Base-by-base conservation (phyloP, 1,284 basidiomycete species). In the Moesziomyces globuligerus region DNA sequence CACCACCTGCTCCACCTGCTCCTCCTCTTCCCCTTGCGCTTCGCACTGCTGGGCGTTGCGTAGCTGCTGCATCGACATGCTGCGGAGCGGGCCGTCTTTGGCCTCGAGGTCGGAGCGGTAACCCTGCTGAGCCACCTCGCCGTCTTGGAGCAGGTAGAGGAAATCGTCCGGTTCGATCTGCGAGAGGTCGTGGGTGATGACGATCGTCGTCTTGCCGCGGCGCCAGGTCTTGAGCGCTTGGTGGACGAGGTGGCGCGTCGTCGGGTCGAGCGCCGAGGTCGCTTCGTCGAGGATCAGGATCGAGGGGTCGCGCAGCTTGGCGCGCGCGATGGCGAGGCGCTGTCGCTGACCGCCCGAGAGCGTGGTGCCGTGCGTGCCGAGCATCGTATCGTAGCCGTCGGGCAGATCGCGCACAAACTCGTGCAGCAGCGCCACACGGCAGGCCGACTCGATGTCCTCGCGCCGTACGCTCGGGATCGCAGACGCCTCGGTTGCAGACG, bases 261-360 rank as follows among this genome's bases (percentile, higher is more conserved):
- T 91, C 20, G 90, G 88, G 84, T 98, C 96, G 56, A 98, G 87
- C 6, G 95, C 94, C 2, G 93, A 96, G 7, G 94, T 98, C 1
- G 93, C 91, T 85, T 98, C 96, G 80, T 98, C 96, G 29, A 98
- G 89, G 78, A 98, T 91, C 65, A 98, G 86, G 17, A 98, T 90
- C 1, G 90, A 88, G 0, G 95, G 93, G 83, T 98, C 88, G 48
- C 94, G 86, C 54, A 98, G 84, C 59, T 88, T 87, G 2, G 94
- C 94, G 49, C 95, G 86, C 1, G 96, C 95, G 68, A 98, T 90
- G 1, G 93, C 92, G 17, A 99, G 81, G 10, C 96, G 85, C 84
- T 99, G 96, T 74, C 89, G 89, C 86, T 98, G 96, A 4, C 95
- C 95, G 24, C 96, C 95, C 65, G 91, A 93, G 62, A 98, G 84